Evolutionary conservation across 2,329 filamentous ascomycete species (phyloP).

Genomic region (Epichloe scottii): DNA sequence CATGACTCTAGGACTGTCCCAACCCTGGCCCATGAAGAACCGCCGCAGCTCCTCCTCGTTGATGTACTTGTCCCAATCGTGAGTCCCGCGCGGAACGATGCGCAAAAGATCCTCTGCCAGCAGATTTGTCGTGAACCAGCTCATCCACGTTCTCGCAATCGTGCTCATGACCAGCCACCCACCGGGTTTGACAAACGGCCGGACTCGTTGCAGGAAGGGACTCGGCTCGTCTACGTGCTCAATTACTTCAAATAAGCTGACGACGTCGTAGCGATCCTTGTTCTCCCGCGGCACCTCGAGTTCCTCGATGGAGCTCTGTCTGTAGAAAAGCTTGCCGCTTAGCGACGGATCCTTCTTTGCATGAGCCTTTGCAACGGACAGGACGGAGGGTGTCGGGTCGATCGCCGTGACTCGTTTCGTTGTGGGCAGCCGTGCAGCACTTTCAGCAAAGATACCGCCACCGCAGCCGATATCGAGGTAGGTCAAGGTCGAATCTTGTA

Average conservation of each 20-base stretch:
- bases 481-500: conserved; percentile 29
- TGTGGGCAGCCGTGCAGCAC: conserved; percentile 54
- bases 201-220: conserved; percentile 58
- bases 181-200: conserved; percentile 71
- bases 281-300: conserved; percentile 31
- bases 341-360: conserved; percentile 62
- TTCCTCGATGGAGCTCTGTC: conserved; percentile 65
- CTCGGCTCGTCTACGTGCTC: conserved; percentile 77
- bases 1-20: conserved; percentile 50
- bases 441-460: conserved; percentile 92
- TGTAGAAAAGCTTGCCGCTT: conserved; percentile 52
- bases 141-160: conserved; percentile 78
- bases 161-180: conserved; percentile 91
- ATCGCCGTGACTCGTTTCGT: conserved; percentile 60
- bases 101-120: conserved; percentile 78
- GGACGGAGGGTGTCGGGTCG: conserved; percentile 62
- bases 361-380: conserved; percentile 64
- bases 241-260: conserved; percentile 86
- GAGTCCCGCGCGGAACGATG: conserved; percentile 84
- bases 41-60: conserved; percentile 65
- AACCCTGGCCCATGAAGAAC: conserved; percentile 41
- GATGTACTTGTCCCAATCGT: conserved; percentile 95
- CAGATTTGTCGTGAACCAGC: conserved; percentile 86
- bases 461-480: conserved; percentile 94
- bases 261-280: conserved; percentile 55